Base-by-base conservation (phyloP, 345 rosid species). In the Eucalyptus curtisii region DNA sequence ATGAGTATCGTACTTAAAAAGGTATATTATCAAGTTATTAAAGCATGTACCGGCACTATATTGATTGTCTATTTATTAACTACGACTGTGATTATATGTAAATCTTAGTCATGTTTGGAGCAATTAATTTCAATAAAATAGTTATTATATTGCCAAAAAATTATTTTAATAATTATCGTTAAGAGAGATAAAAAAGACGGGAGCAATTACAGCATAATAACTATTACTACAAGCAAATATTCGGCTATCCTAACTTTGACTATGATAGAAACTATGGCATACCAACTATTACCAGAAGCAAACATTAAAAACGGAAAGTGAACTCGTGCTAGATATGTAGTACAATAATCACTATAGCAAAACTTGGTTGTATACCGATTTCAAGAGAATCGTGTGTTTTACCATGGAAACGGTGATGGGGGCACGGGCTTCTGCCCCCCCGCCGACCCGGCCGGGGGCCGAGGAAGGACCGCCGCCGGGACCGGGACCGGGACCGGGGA, bases 141-240 rank as follows among this genome's bases (percentile, higher is more conserved):
- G 9, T 33, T 33, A 68, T 68, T 33, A 31, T 31, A 66, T 31
- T 66, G 6, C 79, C 3, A 66, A 31, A 66, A 66, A n/a, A 61
- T 0, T 0, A n/a, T n/a, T n/a, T n/a, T 7, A 64, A n/a, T 15
- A n/a, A 66, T 31, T 66, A 0, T n/a, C 6, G 0, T 57, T 30
- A 2, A 61, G 33, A 64, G 15, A 61, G 33, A 13, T 30, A 64
- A 30, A 64, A 13, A 37, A 61, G 71, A 61, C 2, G 0, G 2
- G 10, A 30, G 10, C 10, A 61, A 31, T 31, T 31, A 15, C 11
- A 3, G 22, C 44, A 7, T 42, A 7, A 42, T 42, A 42, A 42
- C 13, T 68, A 68, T 33, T 33, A 71, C 8, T 5, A 4, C 45
- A 37, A 71, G 1, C 14, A 71, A 71, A 71, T 4, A 37, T 71